Percentiles rank a stretch among this genome's conserved stretches.
Conservation (phyloP, 2,329 filamentous ascomycete genomes). For the Colletotrichum sp. region DNA sequence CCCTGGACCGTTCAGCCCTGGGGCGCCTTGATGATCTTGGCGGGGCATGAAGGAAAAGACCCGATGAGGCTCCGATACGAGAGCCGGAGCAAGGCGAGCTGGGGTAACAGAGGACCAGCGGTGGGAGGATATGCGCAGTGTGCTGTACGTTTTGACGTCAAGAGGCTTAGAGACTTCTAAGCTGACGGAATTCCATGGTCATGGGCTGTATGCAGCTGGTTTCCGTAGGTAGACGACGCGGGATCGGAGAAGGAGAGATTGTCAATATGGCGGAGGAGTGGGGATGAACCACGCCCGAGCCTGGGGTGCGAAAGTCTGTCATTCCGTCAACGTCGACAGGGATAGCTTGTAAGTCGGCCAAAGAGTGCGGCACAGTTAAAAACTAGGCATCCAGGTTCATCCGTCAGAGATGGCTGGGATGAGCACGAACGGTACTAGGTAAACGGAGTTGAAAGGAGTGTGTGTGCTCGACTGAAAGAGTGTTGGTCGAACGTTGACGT, state of each 20-base stretch:
- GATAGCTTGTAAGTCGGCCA: neutral
- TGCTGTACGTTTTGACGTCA: constrained; percentile 14
- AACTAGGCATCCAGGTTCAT: neutral
- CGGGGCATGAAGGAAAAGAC: neutral
- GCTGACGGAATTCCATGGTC: neutral
- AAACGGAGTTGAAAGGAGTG: neutral
- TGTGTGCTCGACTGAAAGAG: neutral
- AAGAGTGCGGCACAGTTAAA: neutral
- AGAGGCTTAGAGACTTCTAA: constrained; percentile 12
- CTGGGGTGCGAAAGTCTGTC: neutral
- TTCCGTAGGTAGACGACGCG: neutral
- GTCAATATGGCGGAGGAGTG: neutral
- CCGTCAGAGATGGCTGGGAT: neutral
- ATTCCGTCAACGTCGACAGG: constrained; percentile 1
- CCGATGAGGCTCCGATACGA: constrained; percentile 17
- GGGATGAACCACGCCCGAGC: neutral
- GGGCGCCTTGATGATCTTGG: constrained; percentile 11
- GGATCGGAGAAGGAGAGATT: neutral
- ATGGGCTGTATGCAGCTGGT: neutral
- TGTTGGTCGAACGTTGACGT: neutral
- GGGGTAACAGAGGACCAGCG: neutral
- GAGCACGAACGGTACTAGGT: neutral
- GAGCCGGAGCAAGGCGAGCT: neutral
- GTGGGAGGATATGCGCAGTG: neutral
- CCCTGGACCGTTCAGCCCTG: constrained; percentile 10